Evolutionary conservation across 2,329 filamentous ascomycete genomes (phyloP), one percentile per base, ranked within the genome.

Genomic region (Alternaria panax): DNA sequence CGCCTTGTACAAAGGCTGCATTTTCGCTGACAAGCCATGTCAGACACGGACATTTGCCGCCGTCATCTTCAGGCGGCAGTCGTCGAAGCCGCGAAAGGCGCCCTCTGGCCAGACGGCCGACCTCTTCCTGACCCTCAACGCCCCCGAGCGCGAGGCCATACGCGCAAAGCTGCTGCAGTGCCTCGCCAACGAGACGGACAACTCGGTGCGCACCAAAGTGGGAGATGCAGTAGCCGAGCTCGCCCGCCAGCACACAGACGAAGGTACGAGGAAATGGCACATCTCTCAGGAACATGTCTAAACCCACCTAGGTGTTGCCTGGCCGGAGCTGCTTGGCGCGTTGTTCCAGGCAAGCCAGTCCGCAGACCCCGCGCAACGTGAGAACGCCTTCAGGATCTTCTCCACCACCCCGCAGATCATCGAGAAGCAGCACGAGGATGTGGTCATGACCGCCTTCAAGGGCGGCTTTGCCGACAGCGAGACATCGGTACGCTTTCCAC

Each of bases 161-260:
- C 88, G 93, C 68, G 86, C 90, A 72, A 97, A 94, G 79, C 83
- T 98, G 59, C 85, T 98, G 41, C 87, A 93, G 73, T 88, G 88
- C 52, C 84, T 97, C 53, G 87, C 87, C 58, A 84, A 83, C 62
- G 95, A 98, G 81, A 82, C 86, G 22, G 87, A 91, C 63, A 86
- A 88, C 62, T 83, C 87, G 38, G 91, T 97, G 46, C 87, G 95
- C 72, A 95, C 97, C 82, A 99, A 99, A 80, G 91, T 98, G 75
- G 95, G 93, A 70, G 95, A 99, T 80, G 93, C 94, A n/a, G 91
- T 98, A 63, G 95, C 95, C 24, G 95, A 99, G 80, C 85, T 99
- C 61, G 95, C 94, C 43, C 88, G 95, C 73, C 93, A 99, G 81
- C 97, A 97, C 80, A 91, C 92, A 43, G 95, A 98, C 72, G 92